Percentiles rank a stretch among this genome's conserved stretches.
Evolutionary conservation across 2,329 filamentous ascomycete genomes (phyloP).

Genomic region (Cladosporium velox): DNA sequence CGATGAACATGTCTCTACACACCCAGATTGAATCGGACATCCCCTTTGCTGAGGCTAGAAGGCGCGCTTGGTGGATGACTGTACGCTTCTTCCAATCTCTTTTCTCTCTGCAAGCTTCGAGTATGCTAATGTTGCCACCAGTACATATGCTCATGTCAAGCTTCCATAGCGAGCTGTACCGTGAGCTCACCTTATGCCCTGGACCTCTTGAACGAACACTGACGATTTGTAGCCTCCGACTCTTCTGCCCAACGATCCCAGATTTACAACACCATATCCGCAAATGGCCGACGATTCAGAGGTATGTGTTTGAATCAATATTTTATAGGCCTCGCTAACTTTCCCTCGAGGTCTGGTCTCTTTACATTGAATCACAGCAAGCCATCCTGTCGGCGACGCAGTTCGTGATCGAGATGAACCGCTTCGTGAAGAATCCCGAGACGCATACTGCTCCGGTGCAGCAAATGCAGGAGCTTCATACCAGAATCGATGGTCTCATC

Average conservation of each 20-base stretch:
- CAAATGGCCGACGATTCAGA: neutral
- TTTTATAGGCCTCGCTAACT: neutral
- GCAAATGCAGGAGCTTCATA: constrained; percentile 12
- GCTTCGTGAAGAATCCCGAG: constrained; percentile 7
- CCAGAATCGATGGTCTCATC: constrained; percentile 1
- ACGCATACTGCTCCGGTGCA: neutral
- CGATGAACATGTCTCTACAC: constrained; percentile 51
- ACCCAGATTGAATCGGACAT: constrained; percentile 41
- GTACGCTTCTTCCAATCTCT: constrained; percentile 31
- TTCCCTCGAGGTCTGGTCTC: constrained; percentile 39
- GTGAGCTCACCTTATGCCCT: constrained; percentile 35
- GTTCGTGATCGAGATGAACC: constrained; percentile 18
- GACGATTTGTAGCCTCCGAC: constrained; percentile 42
- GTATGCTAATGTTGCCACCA: constrained; percentile 23
- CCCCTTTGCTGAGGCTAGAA: constrained; percentile 48
- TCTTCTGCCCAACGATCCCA: constrained; percentile 47
- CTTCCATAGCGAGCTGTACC: constrained; percentile 54
- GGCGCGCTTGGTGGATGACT: constrained; percentile 58
- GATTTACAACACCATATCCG: constrained; percentile 45
- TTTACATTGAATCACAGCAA: constrained; percentile 52
- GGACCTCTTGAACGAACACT: neutral
- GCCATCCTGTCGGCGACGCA: constrained; percentile 49
- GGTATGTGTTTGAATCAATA: neutral
- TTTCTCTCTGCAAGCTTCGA: neutral
- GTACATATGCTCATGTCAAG: constrained; percentile 55